Evolutionary conservation across 2,329 filamentous ascomycete genomes (phyloP).

Genomic region (Fusarium tanahbumbuense): DNA sequence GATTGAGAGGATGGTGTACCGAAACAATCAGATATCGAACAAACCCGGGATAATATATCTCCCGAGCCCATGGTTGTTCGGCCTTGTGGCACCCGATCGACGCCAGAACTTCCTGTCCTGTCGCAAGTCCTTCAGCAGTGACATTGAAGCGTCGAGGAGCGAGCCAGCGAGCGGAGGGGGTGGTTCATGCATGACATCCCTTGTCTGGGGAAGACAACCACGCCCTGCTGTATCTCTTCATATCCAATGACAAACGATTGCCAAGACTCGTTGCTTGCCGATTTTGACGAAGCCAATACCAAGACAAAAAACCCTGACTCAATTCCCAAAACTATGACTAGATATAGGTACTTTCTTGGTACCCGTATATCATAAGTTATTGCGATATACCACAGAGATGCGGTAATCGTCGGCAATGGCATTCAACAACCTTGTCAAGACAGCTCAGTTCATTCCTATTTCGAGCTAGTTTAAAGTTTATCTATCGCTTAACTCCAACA

Average conservation of each 20-base stretch:
- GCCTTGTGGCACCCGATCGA: constrained; percentile 17
- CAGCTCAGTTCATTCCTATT: constrained; percentile 26
- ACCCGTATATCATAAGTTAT: neutral
- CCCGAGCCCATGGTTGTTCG: constrained; percentile 1
- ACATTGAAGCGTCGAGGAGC: constrained; percentile 21
- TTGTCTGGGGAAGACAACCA: constrained; percentile 20
- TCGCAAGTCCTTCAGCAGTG: constrained; percentile 14
- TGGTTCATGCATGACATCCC: constrained; percentile 48
- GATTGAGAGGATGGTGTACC: neutral
- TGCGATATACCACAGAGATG: neutral
- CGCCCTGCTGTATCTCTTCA: constrained; percentile 9
- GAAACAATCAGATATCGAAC: neutral
- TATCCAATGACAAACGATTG: constrained; percentile 15
- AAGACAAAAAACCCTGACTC: constrained; percentile 3
- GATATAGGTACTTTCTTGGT: constrained; percentile 3
- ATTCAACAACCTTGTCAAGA: constrained; percentile 5
- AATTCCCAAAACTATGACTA: constrained; percentile 17
- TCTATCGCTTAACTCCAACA: constrained; percentile 81
- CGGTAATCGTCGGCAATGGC: constrained; percentile 9
- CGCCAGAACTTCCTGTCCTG: constrained; percentile 17
- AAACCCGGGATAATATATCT: constrained; percentile 6
- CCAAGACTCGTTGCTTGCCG: constrained; percentile 21
- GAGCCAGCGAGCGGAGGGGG: constrained; percentile 25
- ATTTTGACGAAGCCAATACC: constrained; percentile 15
- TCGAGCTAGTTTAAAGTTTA: constrained; percentile 30